phyloP scores from a whole-genome alignment of 345 rosid genomes.

The Camelina sativa region DNA sequence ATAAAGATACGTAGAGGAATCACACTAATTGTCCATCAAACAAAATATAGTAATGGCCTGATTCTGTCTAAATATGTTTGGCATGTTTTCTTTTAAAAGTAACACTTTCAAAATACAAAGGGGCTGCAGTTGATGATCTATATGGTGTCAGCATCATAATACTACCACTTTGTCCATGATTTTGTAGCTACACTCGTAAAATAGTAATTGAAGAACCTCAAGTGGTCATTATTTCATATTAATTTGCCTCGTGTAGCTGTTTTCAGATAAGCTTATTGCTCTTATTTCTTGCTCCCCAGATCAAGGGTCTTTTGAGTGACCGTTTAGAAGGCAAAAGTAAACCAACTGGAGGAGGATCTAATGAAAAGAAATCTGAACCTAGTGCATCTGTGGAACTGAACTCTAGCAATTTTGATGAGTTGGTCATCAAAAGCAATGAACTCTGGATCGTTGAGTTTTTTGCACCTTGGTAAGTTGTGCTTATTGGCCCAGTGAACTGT shows the following conservation, averaged over 20 bases:
- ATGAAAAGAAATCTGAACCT: constrained; percentile 60
- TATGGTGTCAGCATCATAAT: constrained; percentile 4
- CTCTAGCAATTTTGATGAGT: constrained; percentile 85
- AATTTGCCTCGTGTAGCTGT: constrained; percentile 1
- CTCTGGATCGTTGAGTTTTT: constrained; percentile 98
- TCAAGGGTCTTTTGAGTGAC: constrained; percentile 83
- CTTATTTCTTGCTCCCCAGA: constrained; percentile 47
- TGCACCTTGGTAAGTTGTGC: constrained; percentile 86
- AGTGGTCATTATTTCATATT: constrained; percentile 12
- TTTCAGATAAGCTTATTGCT: constrained; percentile 20
- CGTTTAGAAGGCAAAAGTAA: constrained; percentile 78
- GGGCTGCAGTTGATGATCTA: constrained; percentile 4
- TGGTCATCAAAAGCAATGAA: constrained; percentile 93
- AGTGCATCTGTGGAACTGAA: constrained; percentile 78
- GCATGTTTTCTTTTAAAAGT: neutral
- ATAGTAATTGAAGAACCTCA: constrained; percentile 12
- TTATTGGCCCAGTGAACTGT: neutral
- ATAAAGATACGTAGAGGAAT: neutral
- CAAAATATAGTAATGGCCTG: neutral
- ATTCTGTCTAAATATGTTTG: neutral
- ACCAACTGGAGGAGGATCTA: constrained; percentile 66
- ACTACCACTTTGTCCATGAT: neutral
- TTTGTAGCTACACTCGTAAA: neutral
- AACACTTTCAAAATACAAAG: neutral
- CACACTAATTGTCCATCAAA: neutral